Percentiles rank a stretch among this genome's conserved stretches.
Evolutionary conservation across 257 asterid genomes (phyloP).

Genomic region (Oldenlandia corymbosa): DNA sequence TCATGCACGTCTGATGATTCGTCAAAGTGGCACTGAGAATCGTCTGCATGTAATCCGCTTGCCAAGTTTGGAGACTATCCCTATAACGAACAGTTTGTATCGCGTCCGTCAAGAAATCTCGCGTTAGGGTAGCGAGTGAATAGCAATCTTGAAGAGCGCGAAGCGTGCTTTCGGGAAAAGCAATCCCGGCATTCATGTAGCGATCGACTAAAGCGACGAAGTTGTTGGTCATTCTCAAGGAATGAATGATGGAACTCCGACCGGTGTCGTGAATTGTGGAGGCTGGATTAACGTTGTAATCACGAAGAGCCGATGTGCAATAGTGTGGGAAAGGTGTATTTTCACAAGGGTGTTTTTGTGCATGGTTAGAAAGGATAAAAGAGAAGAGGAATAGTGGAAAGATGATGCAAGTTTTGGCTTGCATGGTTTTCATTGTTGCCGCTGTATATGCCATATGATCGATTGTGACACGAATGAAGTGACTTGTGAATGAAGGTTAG

Average conservation of each 20-base stretch:
- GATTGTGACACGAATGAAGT: too few species aligned
- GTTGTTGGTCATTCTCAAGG: conserved; percentile 33
- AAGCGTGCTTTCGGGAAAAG: conserved; percentile 11
- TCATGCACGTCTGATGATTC: conserved; percentile 59
- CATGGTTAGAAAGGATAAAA: conserved; percentile 1
- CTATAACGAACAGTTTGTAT: conserved; percentile 4
- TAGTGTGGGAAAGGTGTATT: conserved; percentile 47
- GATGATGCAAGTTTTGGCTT: background rate
- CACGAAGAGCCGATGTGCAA: conserved; percentile 38
- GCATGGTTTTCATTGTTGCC: conserved; percentile 12
- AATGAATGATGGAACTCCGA: conserved; percentile 39
- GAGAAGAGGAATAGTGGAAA: background rate
- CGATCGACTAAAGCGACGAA: conserved; percentile 36
- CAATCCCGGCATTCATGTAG: conserved; percentile 1
- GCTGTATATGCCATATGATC: too few species aligned
- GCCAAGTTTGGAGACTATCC: conserved; percentile 13
- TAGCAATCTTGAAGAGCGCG: conserved; percentile 64
- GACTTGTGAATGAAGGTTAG: too few species aligned
- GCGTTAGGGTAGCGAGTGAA: conserved; percentile 39
- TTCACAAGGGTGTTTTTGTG: conserved; percentile 28
- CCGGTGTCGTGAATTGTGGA: conserved; percentile 45
- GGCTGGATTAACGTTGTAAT: conserved; percentile 18
- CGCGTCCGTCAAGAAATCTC: conserved; percentile 30
- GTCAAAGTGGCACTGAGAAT: conserved; percentile 62
- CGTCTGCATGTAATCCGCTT: conserved; percentile 47